Evolutionary conservation across 305 asterid species (phyloP).

Genomic region (Caryopteris hybrid): DNA sequence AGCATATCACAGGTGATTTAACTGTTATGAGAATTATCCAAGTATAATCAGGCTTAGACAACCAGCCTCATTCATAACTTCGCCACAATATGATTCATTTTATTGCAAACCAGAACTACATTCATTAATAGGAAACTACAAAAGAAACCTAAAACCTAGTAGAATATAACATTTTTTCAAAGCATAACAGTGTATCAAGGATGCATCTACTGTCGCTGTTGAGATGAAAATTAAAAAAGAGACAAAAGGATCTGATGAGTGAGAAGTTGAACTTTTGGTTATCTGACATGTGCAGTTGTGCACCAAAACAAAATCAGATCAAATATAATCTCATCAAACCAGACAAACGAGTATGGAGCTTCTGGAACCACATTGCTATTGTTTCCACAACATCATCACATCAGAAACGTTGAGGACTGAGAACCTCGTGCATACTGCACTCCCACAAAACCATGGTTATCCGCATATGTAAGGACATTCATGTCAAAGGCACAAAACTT

Average conservation of each 20-base stretch:
- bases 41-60: background rate
- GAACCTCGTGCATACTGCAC: background rate
- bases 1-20: background rate
- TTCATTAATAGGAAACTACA: background rate
- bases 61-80: background rate
- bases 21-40: background rate
- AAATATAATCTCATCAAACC: background rate
- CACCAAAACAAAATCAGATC: background rate
- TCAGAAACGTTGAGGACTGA: background rate
- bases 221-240: background rate
- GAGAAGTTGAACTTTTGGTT: background rate
- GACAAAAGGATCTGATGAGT: background rate
- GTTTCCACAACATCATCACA: background rate
- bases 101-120: background rate
- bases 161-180: background rate
- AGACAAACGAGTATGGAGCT: background rate
- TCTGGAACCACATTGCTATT: background rate
- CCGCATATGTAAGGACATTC: background rate
- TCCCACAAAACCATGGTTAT: background rate
- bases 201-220: background rate
- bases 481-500: background rate
- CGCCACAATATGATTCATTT: background rate
- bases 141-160: background rate
- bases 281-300: background rate
- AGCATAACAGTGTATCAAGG: background rate